A percentile compares a stretch with the other conserved stretches of the same genome.
These are phyloP conservation scores for Neoscytalidium dimidiatum DNA, from an alignment of 2,329 filamentous ascomycete species.

Conservation along the genomic window DNA sequence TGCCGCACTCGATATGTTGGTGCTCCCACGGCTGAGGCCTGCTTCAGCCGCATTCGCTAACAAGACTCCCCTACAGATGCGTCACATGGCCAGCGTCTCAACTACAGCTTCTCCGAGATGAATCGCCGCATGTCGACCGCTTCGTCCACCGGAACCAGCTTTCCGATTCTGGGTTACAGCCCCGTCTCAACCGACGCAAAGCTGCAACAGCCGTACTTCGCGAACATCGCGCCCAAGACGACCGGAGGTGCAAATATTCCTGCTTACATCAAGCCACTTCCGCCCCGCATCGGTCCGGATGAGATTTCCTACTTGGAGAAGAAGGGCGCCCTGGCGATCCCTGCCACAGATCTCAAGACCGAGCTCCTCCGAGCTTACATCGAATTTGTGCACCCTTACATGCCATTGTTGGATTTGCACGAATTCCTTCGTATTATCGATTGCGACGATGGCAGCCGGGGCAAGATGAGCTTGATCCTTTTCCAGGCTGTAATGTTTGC, in stretches of 20 bases:
- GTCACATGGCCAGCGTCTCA: conserved; percentile 46
- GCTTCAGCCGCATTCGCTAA: conserved; percentile 1
- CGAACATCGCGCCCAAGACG: conserved; percentile 51
- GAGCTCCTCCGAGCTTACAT: conserved; percentile 80
- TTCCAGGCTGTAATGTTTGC: conserved; percentile 97
- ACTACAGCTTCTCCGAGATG: conserved; percentile 43
- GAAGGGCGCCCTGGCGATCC: conserved; percentile 83
- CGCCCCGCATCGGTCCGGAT: conserved; percentile 73
- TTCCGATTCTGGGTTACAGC: conserved; percentile 35
- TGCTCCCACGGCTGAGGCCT: conserved; percentile 24
- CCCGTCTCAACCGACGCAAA: conserved; percentile 34
- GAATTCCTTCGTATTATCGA: conserved; percentile 64
- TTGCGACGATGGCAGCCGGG: conserved; percentile 66
- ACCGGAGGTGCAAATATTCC: conserved; percentile 50
- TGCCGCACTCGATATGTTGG: conserved; percentile 66
- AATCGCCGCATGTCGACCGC: conserved; percentile 46
- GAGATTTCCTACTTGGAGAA: conserved; percentile 80
- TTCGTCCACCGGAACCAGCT: conserved; percentile 1
- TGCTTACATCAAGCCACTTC: conserved; percentile 77
- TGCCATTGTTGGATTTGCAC: conserved; percentile 77
- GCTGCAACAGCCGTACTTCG: conserved; percentile 34
- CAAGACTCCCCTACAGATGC: conserved; percentile 43
- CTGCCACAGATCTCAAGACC: conserved; percentile 69
- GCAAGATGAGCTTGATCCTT: conserved; percentile 78
- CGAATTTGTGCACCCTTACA: conserved; percentile 90